A percentile compares a stretch with the other conserved stretches of the same genome.
These are phyloP conservation scores for Aspergillus fischeri DNA, from an alignment of 2,329 filamentous ascomycete genomes.

Conservation along the genomic window DNA sequence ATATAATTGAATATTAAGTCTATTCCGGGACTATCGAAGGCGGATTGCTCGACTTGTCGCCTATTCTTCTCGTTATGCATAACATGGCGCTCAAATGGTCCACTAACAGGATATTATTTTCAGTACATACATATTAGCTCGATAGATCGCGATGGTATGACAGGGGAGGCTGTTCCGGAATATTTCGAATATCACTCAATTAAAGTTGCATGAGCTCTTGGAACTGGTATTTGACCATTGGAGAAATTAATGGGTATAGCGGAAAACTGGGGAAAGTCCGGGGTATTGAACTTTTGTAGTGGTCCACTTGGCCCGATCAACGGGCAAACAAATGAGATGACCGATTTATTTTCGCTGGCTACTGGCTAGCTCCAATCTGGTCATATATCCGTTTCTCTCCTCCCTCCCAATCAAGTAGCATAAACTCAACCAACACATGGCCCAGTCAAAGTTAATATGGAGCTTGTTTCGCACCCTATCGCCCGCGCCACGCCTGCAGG, in stretches of 20 bases:
- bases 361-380: background rate
- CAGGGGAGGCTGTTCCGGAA: background rate
- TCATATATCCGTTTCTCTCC: background rate
- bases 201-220: background rate
- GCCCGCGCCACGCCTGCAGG: slow-evolving; percentile 9
- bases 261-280: background rate
- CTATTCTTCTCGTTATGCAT: background rate
- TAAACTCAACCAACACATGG: background rate
- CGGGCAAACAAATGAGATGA: background rate
- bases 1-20: background rate
- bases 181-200: background rate
- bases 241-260: background rate
- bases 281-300: background rate
- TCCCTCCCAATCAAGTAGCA: background rate
- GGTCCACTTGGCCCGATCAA: background rate
- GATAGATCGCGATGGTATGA: background rate
- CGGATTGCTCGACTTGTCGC: background rate
- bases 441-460: background rate
- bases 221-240: background rate
- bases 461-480: background rate
- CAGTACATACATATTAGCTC: background rate
- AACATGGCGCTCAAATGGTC: background rate
- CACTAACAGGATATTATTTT: background rate
- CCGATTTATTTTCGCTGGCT: background rate
- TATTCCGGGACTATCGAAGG: background rate